A percentile compares a stretch with the other conserved stretches of the same genome.
These are phyloP conservation scores for Marasmius sp. DNA, from an alignment of 1,284 basidiomycete species.

Conservation along the genomic window DNA sequence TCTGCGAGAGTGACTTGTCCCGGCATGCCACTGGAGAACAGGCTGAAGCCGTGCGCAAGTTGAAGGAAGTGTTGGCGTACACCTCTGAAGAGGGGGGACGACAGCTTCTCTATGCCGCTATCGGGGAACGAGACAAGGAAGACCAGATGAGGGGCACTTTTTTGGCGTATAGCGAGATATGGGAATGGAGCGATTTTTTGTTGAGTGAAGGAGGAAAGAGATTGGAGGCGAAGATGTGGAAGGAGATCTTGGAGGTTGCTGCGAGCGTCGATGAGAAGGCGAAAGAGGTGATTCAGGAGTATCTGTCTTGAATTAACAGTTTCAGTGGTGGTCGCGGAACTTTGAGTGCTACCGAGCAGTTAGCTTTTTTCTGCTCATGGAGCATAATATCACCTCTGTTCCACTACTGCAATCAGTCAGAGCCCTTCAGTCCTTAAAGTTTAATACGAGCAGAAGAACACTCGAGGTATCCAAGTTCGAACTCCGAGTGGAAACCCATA, in stretches of 20 bases:
- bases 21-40: slow-evolving; percentile 22
- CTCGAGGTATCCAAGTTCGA: too few relatives aligned
- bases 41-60: slow-evolving; percentile 12
- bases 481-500: too few relatives aligned
- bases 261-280: neutral
- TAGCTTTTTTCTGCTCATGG: too few relatives aligned
- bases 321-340: too few relatives aligned
- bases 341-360: too few relatives aligned
- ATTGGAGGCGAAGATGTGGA: slow-evolving; percentile 44
- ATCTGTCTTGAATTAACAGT: neutral
- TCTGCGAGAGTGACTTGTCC: slow-evolving; percentile 42
- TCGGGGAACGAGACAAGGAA: slow-evolving; percentile 25
- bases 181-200: slow-evolving; percentile 17
- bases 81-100: slow-evolving; percentile 42
- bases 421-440: too few relatives aligned
- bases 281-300: neutral
- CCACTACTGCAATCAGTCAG: too few relatives aligned
- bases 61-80: slow-evolving; percentile 29
- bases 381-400: too few relatives aligned
- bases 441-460: too few relatives aligned
- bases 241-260: slow-evolving; percentile 18
- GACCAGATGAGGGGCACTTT: slow-evolving; percentile 18
- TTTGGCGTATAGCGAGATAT: slow-evolving; percentile 9
- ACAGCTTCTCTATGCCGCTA: slow-evolving; percentile 39
- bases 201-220: slow-evolving; percentile 36